Evolutionary conservation across 768 basidiomycete genomes (phyloP).

Genomic region (Cyclocybe aegerita): DNA sequence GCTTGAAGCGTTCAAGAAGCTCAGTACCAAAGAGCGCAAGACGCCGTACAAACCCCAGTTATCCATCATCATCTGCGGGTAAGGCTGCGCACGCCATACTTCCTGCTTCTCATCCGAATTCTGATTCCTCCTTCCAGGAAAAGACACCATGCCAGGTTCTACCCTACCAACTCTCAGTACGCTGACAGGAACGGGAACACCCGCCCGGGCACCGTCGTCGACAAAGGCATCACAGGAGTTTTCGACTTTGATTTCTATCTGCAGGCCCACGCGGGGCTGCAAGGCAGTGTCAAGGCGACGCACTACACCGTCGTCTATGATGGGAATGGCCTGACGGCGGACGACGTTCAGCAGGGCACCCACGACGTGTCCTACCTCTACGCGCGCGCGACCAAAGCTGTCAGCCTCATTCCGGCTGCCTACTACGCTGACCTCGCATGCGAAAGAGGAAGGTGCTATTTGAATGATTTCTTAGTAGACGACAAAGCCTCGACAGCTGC

Average conservation of each 20-base stretch:
- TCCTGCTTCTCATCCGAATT: neutral
- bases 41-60: conserved; percentile 58
- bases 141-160: conserved; percentile 67
- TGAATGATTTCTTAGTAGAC: conserved; percentile 69
- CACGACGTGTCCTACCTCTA: conserved; percentile 73
- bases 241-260: conserved; percentile 70
- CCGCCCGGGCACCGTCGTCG: conserved; percentile 76
- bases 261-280: conserved; percentile 73
- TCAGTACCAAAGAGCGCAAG: conserved; percentile 40
- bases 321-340: conserved; percentile 65
- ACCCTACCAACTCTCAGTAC: conserved; percentile 44
- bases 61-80: conserved; percentile 78
- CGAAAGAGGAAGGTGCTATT: conserved; percentile 73
- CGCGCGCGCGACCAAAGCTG: conserved; percentile 81
- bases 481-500: conserved; percentile 41
- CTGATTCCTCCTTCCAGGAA: conserved; percentile 39
- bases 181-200: conserved; percentile 76
- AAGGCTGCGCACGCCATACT: conserved; percentile 7
- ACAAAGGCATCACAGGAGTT: conserved; percentile 72
- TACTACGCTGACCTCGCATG: conserved; percentile 85
- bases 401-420: conserved; percentile 77
- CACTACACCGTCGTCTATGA: conserved; percentile 83
- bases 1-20: conserved; percentile 54
- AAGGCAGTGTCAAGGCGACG: conserved; percentile 70
- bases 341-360: conserved; percentile 73